Evolutionary conservation across 345 rosid species (phyloP).

Genomic region (Heritiera littoralis): DNA sequence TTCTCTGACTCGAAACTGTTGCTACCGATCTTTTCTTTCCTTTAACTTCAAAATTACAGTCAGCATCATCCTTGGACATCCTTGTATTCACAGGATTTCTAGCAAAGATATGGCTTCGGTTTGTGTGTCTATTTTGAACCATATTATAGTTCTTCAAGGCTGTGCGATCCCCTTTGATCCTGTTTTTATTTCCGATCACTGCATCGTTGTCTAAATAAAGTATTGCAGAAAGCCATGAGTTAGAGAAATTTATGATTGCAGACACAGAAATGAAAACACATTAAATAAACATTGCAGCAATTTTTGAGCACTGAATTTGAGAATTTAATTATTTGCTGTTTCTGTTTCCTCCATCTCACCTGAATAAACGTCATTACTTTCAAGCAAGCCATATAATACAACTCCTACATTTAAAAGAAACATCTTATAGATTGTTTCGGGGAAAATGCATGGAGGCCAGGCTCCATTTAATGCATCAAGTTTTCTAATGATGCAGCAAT

Average conservation of each 20-base stretch:
- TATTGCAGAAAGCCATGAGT: background rate
- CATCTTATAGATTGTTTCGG: background rate
- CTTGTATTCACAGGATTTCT: conserved; percentile 23
- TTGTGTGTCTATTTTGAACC: conserved; percentile 34
- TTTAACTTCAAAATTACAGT: conserved; percentile 21
- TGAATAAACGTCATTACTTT: background rate
- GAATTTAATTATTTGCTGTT: background rate
- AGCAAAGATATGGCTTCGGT: conserved; percentile 15
- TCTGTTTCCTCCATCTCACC: background rate
- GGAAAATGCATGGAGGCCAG: background rate
- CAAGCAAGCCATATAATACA: background rate
- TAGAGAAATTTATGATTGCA: no score
- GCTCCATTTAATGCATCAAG: background rate
- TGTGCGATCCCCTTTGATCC: conserved; percentile 26
- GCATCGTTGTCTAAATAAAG: conserved; percentile 51
- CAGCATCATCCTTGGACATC: conserved; percentile 28
- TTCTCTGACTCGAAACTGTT: conserved; percentile 28
- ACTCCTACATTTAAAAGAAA: background rate
- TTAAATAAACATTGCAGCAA: background rate
- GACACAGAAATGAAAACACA: background rate
- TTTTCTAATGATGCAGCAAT: background rate
- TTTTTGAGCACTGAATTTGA: background rate
- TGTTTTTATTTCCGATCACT: conserved; percentile 48
- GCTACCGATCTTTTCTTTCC: conserved; percentile 27
- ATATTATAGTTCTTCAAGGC: conserved; percentile 33